Percentiles rank a stretch among this genome's conserved stretches.
Evolutionary conservation across 768 basidiomycete genomes (phyloP).

Genomic region (Paxillus rubicundulus): DNA sequence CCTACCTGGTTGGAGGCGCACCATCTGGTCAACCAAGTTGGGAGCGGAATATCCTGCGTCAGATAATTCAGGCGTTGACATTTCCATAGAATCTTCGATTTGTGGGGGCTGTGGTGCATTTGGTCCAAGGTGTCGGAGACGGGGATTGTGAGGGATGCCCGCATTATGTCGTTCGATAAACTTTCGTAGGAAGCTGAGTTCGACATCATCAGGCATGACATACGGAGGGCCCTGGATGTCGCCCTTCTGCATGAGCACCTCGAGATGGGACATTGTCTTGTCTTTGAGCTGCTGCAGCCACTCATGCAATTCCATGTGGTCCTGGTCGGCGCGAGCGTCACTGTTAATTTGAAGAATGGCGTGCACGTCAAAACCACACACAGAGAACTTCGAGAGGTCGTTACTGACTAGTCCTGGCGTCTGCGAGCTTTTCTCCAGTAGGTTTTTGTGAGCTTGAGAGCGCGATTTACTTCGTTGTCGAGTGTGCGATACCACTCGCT

Average conservation of each 20-base stretch:
- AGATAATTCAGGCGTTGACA: slow-evolving; percentile 34
- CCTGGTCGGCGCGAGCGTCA: slow-evolving; percentile 80
- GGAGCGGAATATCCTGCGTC: slow-evolving; percentile 32
- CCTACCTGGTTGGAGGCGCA: slow-evolving; percentile 35
- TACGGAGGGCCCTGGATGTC: slow-evolving; percentile 84
- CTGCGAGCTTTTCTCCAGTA: slow-evolving; percentile 82
- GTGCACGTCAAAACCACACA: slow-evolving; percentile 6
- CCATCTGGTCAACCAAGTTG: slow-evolving; percentile 33
- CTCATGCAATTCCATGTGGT: slow-evolving; percentile 86
- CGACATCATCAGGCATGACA: slow-evolving; percentile 74
- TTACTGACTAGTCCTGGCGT: slow-evolving; percentile 63
- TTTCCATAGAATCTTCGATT: slow-evolving; percentile 34
- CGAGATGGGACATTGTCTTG: slow-evolving; percentile 85
- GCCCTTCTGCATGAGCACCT: slow-evolving; percentile 84
- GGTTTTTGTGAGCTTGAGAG: slow-evolving; percentile 80
- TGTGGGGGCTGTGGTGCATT: slow-evolving; percentile 27
- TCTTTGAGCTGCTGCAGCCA: slow-evolving; percentile 87
- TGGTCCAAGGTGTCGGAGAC: slow-evolving; percentile 55
- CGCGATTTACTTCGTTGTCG: slow-evolving; percentile 75
- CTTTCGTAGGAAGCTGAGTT: slow-evolving; percentile 74
- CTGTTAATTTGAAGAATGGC: slow-evolving; percentile 11
- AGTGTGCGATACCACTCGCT: slow-evolving; percentile 83
- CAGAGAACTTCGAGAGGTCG: background rate
- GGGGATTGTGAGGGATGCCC: slow-evolving; percentile 78
- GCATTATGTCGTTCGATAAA: slow-evolving; percentile 78